These are phyloP conservation scores for Pisolithus tinctorius DNA, from an alignment of 768 basidiomycete genomes.

Conservation along the genomic window DNA sequence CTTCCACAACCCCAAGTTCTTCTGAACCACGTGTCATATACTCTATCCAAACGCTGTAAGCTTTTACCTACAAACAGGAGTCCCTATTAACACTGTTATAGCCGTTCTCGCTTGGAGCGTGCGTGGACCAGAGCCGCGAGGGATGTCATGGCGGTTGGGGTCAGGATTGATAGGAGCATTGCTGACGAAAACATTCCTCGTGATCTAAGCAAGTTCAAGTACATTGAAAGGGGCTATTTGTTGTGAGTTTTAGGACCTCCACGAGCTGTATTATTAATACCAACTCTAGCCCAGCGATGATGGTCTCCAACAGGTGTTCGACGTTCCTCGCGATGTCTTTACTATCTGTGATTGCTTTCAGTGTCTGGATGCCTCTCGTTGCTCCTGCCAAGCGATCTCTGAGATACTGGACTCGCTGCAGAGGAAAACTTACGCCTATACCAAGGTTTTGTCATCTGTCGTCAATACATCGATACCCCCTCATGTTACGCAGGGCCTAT, in stretches of 20 bases:
- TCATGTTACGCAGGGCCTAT: slow-evolving; percentile 37
- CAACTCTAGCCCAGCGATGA: slow-evolving; percentile 10
- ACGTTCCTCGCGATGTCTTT: slow-evolving; percentile 29
- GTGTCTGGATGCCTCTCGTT: slow-evolving; percentile 30
- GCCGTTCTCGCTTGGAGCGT: slow-evolving; percentile 20
- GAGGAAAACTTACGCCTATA: slow-evolving; percentile 37
- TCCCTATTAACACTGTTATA: slow-evolving; percentile 6
- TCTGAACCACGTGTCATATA: slow-evolving; percentile 13
- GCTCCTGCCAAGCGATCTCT: slow-evolving; percentile 45
- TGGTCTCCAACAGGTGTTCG: slow-evolving; percentile 12
- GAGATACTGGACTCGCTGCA: slow-evolving; percentile 28
- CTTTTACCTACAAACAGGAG: neutral
- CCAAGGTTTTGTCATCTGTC: slow-evolving; percentile 23
- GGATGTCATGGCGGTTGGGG: slow-evolving; percentile 21
- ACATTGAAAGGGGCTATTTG: slow-evolving; percentile 46
- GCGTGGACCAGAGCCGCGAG: slow-evolving; percentile 26
- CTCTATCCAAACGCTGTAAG: slow-evolving; percentile 16
- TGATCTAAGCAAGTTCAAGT: slow-evolving; percentile 38
- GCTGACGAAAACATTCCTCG: slow-evolving; percentile 34
- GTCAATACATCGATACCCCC: neutral
- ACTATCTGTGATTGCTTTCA: slow-evolving; percentile 38
- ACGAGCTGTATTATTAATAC: slow-evolving; percentile 4
- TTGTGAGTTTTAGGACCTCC: slow-evolving; percentile 32
- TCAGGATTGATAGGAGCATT: slow-evolving; percentile 30
- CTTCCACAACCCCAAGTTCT: slow-evolving; percentile 5